phyloP scores from a whole-genome alignment of 202 grass and related monocot species.

The Zizania palustris region DNA sequence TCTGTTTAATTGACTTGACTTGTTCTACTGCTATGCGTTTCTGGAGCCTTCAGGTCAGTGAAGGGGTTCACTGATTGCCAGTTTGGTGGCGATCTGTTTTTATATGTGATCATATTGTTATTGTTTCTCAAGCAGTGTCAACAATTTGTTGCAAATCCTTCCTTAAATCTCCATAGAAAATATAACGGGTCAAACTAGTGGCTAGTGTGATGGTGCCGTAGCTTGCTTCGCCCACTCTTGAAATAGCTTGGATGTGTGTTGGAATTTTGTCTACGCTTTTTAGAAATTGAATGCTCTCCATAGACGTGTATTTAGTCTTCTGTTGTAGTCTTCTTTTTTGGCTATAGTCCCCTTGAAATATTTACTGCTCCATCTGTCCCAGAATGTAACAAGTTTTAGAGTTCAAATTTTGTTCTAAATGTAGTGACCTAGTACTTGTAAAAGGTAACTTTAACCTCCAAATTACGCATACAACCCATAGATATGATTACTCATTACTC shows the following conservation, averaged over 20 bases:
- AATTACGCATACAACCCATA: too few species aligned
- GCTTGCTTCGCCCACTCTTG: not conserved
- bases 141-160: not conserved
- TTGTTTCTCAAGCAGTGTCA: not conserved
- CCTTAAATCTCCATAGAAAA: not conserved
- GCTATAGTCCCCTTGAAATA: not conserved
- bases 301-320: not conserved
- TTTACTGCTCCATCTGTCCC: not conserved
- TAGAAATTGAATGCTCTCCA: not conserved
- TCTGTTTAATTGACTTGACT: not conserved
- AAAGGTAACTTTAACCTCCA: too few species aligned
- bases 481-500: too few species aligned
- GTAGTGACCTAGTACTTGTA: too few species aligned
- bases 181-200: not conserved
- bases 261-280: not conserved
- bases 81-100: too few species aligned
- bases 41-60: not conserved
- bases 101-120: not conserved
- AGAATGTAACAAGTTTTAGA: too few species aligned
- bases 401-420: too few species aligned
- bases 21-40: not conserved
- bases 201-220: not conserved
- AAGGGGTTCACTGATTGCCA: not conserved
- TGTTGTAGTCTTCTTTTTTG: not conserved
- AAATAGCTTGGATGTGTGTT: not conserved